Evolutionary conservation across 1,284 basidiomycete species (phyloP).

Genomic region (Sphaerobolus stellatus): DNA sequence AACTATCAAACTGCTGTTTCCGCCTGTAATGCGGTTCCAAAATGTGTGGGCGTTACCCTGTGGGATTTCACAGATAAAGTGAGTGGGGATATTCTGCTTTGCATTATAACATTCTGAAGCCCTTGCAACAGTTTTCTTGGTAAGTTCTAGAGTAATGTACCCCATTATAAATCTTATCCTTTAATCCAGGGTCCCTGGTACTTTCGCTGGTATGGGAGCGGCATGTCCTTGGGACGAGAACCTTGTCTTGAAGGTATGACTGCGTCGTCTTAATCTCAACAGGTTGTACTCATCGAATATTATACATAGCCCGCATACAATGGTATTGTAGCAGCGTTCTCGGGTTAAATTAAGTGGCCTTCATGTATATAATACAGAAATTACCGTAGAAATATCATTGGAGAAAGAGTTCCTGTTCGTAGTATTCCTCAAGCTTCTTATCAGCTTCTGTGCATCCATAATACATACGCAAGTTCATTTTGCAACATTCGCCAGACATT

Average conservation of each 20-base stretch:
- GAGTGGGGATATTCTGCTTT: slow-evolving; percentile 6
- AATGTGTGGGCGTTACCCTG: slow-evolving; percentile 48
- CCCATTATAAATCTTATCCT: neutral
- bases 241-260: slow-evolving; percentile 28
- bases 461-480: too few species aligned
- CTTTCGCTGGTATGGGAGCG: slow-evolving; percentile 48
- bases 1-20: slow-evolving; percentile 47
- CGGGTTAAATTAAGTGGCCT: too few species aligned
- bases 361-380: too few species aligned
- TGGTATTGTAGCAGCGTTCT: slow-evolving; percentile 39
- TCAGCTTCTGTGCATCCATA: too few species aligned
- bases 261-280: neutral
- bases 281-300: slow-evolving; percentile 25
- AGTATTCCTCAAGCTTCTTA: too few species aligned
- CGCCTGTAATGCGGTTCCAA: slow-evolving; percentile 43
- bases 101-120: neutral
- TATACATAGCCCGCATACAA: slow-evolving; percentile 42
- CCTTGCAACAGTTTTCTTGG: neutral
- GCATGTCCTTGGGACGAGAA: slow-evolving; percentile 47
- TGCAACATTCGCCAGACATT: too few species aligned
- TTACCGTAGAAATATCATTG: too few species aligned
- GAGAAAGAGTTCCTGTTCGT: too few species aligned
- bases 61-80: slow-evolving; percentile 52
- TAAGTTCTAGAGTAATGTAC: neutral
- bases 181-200: slow-evolving; percentile 50